phyloP scores from a whole-genome alignment of 164 flowering plant genomes.

The Protea cynaroides region DNA sequence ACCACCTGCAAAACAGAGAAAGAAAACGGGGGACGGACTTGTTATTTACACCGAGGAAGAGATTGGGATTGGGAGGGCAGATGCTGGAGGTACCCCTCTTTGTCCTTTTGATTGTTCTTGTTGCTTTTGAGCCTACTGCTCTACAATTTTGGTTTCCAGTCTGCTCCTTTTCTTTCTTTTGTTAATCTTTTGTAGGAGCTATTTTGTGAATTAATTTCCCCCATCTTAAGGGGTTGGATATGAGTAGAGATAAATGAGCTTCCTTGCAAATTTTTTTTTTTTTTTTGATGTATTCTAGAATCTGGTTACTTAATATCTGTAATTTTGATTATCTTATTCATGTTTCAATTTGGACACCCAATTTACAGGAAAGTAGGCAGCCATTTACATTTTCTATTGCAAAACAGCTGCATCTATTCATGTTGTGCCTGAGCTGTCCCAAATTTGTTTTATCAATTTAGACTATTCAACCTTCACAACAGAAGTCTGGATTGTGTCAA shows the following conservation, averaged over 20 bases:
- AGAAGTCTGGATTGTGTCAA: too few species aligned
- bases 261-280: too few species aligned
- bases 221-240: too few species aligned
- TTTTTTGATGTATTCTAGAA: background rate
- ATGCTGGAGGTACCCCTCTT: conserved; percentile 56
- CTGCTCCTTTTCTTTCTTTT: background rate
- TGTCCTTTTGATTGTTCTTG: conserved; percentile 75
- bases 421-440: too few species aligned
- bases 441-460: too few species aligned
- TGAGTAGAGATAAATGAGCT: too few species aligned
- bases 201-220: too few species aligned
- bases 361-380: background rate
- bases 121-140: conserved; percentile 37
- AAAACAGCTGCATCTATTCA: too few species aligned
- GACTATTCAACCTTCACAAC: too few species aligned
- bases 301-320: background rate
- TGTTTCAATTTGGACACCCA: background rate
- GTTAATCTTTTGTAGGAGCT: background rate
- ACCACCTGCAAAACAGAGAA: conserved; percentile 26
- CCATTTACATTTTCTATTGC: background rate
- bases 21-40: conserved; percentile 47
- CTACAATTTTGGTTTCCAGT: too few species aligned
- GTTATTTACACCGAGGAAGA: conserved; percentile 52
- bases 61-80: conserved; percentile 40
- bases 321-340: too few species aligned